phyloP scores from a whole-genome alignment of 495 filamentous ascomycete genomes.

The Xylaria cubensis region DNA sequence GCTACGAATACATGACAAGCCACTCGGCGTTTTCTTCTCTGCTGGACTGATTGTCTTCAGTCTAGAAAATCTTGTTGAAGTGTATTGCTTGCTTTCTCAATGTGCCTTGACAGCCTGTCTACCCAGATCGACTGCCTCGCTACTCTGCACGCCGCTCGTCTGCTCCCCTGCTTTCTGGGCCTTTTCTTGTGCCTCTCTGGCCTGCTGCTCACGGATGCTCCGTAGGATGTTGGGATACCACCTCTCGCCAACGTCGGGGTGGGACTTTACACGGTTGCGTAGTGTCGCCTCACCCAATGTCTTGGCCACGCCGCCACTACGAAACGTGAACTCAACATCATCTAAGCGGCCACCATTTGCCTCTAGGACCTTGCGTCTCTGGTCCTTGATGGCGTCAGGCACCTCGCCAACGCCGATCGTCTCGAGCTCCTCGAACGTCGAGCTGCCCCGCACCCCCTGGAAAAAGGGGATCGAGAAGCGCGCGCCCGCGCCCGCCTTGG shows the following conservation, averaged over 20 bases:
- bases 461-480: slow-evolving; percentile 91
- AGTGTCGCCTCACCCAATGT: slow-evolving; percentile 84
- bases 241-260: slow-evolving; percentile 86
- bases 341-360: slow-evolving; percentile 60
- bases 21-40: neutral
- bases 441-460: slow-evolving; percentile 84
- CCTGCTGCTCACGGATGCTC: slow-evolving; percentile 55
- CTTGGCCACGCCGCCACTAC: slow-evolving; percentile 62
- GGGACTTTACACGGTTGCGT: slow-evolving; percentile 86
- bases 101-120: slow-evolving; percentile 48
- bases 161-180: slow-evolving; percentile 34
- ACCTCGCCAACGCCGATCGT: slow-evolving; percentile 65
- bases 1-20: slow-evolving; percentile 22
- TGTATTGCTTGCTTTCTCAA: slow-evolving; percentile 31
- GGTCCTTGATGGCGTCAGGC: slow-evolving; percentile 66
- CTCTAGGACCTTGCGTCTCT: slow-evolving; percentile 60
- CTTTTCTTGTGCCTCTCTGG: slow-evolving; percentile 39
- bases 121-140: slow-evolving; percentile 36
- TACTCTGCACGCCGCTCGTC: slow-evolving; percentile 14
- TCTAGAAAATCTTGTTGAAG: neutral
- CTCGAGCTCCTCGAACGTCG: slow-evolving; percentile 75
- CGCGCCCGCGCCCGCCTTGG: slow-evolving; percentile 68
- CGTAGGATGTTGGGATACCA: slow-evolving; percentile 79
- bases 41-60: slow-evolving; percentile 3
- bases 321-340: slow-evolving; percentile 83